Base-by-base conservation (phyloP, 768 basidiomycete species). In the Rhodotorula babjevae region DNA sequence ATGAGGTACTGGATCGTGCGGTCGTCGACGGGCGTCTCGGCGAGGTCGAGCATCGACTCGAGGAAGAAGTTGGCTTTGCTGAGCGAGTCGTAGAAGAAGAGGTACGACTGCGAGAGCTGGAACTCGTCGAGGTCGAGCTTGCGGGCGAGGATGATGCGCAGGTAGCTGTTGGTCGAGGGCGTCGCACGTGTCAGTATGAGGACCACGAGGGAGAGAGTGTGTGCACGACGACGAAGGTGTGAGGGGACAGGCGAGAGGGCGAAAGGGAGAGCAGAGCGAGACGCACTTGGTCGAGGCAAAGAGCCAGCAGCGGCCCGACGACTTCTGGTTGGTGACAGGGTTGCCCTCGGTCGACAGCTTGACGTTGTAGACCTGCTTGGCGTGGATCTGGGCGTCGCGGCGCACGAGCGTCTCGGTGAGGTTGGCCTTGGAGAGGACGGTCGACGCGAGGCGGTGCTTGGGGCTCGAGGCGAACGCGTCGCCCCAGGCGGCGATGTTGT, bases 51-150 rank as follows among this genome's bases (percentile, higher is more conserved):
- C 61, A 89, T 86, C 8, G 64, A 44, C 59, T 69, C 65, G 42
- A 72, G 61, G 44, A 73, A 73, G 82, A 91, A 93, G 82, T 94
- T 93, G 60, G 88, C 83, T 82, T 84, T 96, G 84, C 94, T 92
- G 62, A 97, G 86, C 82, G 94, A 93, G 82, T 98, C 94, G 85
- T 89, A 95, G 85, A 97, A 94, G 85, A 93, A 94, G 5, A 73
- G 65, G 73, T 79, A 79, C 9, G 63, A 64, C 61, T 95, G 94
- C 21, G 91, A 93, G 29, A 94, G 86, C 82, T 98, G 88, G 82
- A 97, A 95, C 55, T 95, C 91, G 70, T 86, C 87, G 55, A 97
- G 83, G 78, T 89, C 57, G 62, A 87, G 87, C 85, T 90, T 75
- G 31, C 68, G 90, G 87, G 92, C 90, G 75, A 93, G 84, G 63